Conservation (phyloP, 345 rosid genomes). For the Dipteronia dyeriana region DNA sequence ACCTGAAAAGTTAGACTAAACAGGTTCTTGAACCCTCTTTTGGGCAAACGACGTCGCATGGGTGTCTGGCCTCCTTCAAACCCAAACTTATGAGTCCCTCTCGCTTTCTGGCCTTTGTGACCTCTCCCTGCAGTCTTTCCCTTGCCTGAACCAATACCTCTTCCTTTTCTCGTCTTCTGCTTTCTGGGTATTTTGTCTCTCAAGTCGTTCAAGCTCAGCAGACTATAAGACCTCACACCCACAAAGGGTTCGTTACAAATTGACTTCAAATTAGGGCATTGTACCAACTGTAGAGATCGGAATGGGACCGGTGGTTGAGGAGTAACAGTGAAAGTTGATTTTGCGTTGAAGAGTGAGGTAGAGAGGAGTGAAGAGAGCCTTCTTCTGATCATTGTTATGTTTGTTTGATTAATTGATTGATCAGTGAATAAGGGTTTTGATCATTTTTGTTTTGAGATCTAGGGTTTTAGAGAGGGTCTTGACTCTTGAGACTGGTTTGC, state of each 20-base stretch:
- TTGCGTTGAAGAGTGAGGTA: constrained; percentile 29
- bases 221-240: constrained; percentile 60
- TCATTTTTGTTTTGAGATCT: background rate
- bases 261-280: constrained; percentile 11
- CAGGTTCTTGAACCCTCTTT: constrained; percentile 90
- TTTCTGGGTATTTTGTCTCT: constrained; percentile 86
- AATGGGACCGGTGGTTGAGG: constrained; percentile 15
- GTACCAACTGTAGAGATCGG: constrained; percentile 20
- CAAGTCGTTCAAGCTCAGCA: constrained; percentile 84
- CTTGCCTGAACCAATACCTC: constrained; percentile 97
- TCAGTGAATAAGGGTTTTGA: background rate
- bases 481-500: background rate
- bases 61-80: constrained; percentile 99
- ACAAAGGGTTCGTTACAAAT: constrained; percentile 21
- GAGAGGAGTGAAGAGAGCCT: constrained; percentile 50
- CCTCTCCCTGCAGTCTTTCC: constrained; percentile 98
- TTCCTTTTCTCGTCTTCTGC: constrained; percentile 90
- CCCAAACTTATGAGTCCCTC: constrained; percentile 84
- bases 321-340: background rate
- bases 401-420: background rate
- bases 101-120: constrained; percentile 93
- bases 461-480: background rate
- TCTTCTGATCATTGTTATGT: constrained; percentile 52
- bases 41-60: constrained; percentile 83
- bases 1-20: constrained; percentile 93